Evolutionary conservation across 2,329 filamentous ascomycete genomes (phyloP), one percentile per base, ranked within the genome.

Genomic region (Paecilomyces dactylethromorphus): DNA sequence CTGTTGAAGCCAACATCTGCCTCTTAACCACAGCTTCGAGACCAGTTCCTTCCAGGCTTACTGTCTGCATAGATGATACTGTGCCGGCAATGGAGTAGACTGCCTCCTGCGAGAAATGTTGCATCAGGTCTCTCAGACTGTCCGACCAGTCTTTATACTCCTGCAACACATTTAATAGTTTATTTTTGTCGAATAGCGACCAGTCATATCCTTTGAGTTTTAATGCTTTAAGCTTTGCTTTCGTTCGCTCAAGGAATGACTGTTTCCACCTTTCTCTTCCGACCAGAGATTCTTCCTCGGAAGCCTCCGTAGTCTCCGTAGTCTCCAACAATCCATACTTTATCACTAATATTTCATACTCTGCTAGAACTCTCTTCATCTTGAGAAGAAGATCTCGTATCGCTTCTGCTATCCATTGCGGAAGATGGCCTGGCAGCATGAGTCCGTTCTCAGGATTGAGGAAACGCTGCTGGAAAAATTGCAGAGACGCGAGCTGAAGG

Each of bases 121-220:
- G 65, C 67, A 71, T 71, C 18, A 71, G 29, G 35, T 69, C 65
- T 11, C 66, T 57, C 54, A 71, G 58, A 53, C 60, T 64, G 26
- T 62, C 60, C 1, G 67, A 66, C 69, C 65, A 71, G 26, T 61
- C 58, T n/a, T 66, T 67, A 32, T 71, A 69, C 22, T 64, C 59
- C 1, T 67, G 26, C 4, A 29, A 29, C 26, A 29, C 26, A 7
- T 29, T 5, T 29, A 29, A 7, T 29, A 29, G 26, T 7, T 29
- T 29, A 5, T 29, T 29, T 29, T 29, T 29, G 26, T 29, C 26
- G 26, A 29, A 29, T 6, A 29, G 26, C 7, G 26, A 29, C 26
- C 26, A 29, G 26, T 29, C 26, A 7, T 29, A 29, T 29, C 26
- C 26, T 29, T 29, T 29, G 3, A 29, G 26, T 29, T 29, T 29